Evolutionary conservation across 2,329 filamentous ascomycete genomes (phyloP).

Genomic region (Coniella lustricola): DNA sequence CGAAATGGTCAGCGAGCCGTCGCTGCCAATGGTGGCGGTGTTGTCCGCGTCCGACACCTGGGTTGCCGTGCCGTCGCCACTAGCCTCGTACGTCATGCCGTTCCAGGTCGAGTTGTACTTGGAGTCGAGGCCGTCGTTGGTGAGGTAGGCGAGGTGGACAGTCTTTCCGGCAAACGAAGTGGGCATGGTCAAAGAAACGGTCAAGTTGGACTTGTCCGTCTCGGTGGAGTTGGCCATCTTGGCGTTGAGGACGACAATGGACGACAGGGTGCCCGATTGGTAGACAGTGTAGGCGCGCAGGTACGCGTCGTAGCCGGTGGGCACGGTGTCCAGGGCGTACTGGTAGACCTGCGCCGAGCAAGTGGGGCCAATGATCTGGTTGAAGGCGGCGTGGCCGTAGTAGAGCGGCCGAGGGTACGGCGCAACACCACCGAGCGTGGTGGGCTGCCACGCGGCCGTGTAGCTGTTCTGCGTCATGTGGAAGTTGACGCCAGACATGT

Average conservation of each 20-base stretch:
- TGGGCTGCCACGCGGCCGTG: slow-evolving; percentile 42
- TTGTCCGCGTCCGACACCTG: slow-evolving; percentile 26
- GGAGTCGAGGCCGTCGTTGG: slow-evolving; percentile 36
- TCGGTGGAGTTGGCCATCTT: slow-evolving; percentile 33
- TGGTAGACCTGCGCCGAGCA: slow-evolving; percentile 35
- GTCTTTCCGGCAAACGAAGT: slow-evolving; percentile 30
- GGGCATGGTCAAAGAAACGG: slow-evolving; percentile 34
- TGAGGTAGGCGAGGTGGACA: slow-evolving; percentile 40
- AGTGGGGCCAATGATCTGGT: slow-evolving; percentile 37
- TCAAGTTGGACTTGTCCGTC: slow-evolving; percentile 30
- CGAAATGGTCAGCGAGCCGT: slow-evolving; percentile 27
- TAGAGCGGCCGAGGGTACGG: slow-evolving; percentile 41
- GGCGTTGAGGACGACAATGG: slow-evolving; percentile 39
- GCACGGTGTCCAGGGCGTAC: slow-evolving; percentile 24
- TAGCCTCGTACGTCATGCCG: slow-evolving; percentile 37
- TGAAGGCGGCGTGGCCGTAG: slow-evolving; percentile 44
- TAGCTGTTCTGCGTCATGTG: slow-evolving; percentile 49
- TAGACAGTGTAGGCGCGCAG: slow-evolving; percentile 39
- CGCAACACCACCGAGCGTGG: slow-evolving; percentile 29
- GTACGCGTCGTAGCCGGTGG: slow-evolving; percentile 31
- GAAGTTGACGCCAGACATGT: slow-evolving; percentile 40
- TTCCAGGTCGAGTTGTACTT: slow-evolving; percentile 37
- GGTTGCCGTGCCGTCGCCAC: slow-evolving; percentile 32
- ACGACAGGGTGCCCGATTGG: slow-evolving; percentile 31
- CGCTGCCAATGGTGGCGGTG: slow-evolving; percentile 25